Percentiles rank a stretch among this genome's conserved stretches.
These are phyloP conservation scores for Syncephalastrum racemosum DNA, from an alignment of 371 early-diverging fungal species.

Conservation along the genomic window DNA sequence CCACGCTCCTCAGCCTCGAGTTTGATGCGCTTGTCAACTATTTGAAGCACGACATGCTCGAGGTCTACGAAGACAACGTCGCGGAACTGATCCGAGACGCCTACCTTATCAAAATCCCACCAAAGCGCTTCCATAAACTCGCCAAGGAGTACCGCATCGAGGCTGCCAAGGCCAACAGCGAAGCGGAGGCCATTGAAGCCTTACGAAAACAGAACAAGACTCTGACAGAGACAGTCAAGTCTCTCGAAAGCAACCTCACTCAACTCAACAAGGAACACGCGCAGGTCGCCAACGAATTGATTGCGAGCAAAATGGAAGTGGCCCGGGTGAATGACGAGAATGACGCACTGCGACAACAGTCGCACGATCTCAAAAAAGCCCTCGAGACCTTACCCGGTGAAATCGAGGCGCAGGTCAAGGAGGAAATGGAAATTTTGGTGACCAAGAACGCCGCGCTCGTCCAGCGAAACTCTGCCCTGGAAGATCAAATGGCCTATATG, in stretches of 20 bases:
- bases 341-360: slow-evolving; percentile 61
- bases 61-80: slow-evolving; percentile 55
- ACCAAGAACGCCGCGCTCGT: slow-evolving; percentile 78
- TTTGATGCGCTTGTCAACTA: slow-evolving; percentile 84
- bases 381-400: slow-evolving; percentile 55
- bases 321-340: slow-evolving; percentile 59
- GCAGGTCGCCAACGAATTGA: slow-evolving; percentile 54
- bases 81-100: slow-evolving; percentile 81
- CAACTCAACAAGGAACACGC: slow-evolving; percentile 72
- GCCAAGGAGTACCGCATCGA: slow-evolving; percentile 73
- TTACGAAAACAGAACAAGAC: slow-evolving; percentile 70
- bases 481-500: slow-evolving; percentile 72
- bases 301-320: slow-evolving; percentile 61
- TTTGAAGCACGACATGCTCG: slow-evolving; percentile 79
- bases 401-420: slow-evolving; percentile 71
- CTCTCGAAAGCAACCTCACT: slow-evolving; percentile 60
- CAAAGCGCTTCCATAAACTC: slow-evolving; percentile 67
- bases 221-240: slow-evolving; percentile 58
- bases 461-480: slow-evolving; percentile 69
- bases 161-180: slow-evolving; percentile 60
- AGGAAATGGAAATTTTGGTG: slow-evolving; percentile 81
- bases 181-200: slow-evolving; percentile 64
- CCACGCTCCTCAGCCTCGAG: slow-evolving; percentile 72
- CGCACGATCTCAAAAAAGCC: slow-evolving; percentile 53
- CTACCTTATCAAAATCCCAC: slow-evolving; percentile 67